A percentile compares a stretch with the other conserved stretches of the same genome.
phyloP scores from a whole-genome alignment of 2,329 filamentous ascomycete genomes.

The Talaromyces albobiverticillius region DNA sequence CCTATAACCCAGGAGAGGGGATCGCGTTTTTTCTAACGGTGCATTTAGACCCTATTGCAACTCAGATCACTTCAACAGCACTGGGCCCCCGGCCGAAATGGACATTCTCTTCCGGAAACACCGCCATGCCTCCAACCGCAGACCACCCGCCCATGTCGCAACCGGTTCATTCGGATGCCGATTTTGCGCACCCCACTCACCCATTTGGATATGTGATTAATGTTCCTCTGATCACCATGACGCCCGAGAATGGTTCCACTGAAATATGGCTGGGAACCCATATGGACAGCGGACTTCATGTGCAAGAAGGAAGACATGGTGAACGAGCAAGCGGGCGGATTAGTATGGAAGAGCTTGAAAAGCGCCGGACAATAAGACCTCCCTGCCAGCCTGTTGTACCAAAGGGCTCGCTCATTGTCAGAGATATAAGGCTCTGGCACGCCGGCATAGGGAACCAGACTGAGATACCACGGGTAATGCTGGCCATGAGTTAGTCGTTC shows the following conservation, averaged over 20 bases:
- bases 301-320: slow-evolving; percentile 56
- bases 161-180: slow-evolving; percentile 59
- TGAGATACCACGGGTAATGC: slow-evolving; percentile 53
- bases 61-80: slow-evolving; percentile 41
- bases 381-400: slow-evolving; percentile 51
- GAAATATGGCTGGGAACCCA: slow-evolving; percentile 61
- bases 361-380: slow-evolving; percentile 35
- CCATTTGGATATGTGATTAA: slow-evolving; percentile 58
- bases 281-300: slow-evolving; percentile 53
- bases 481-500: slow-evolving; percentile 46
- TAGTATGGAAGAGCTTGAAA: slow-evolving; percentile 26
- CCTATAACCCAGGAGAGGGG: slow-evolving; percentile 44
- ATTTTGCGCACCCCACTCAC: slow-evolving; percentile 54
- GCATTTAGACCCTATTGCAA: slow-evolving; percentile 31
- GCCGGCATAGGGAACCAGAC: slow-evolving; percentile 61
- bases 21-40: too few species aligned
- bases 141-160: slow-evolving; percentile 34
- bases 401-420: slow-evolving; percentile 27
- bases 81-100: slow-evolving; percentile 55
- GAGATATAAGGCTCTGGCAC: slow-evolving; percentile 61
- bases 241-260: slow-evolving; percentile 52
- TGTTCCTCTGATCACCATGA: slow-evolving; percentile 50
- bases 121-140: slow-evolving; percentile 51
- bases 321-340: slow-evolving; percentile 51
- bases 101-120: slow-evolving; percentile 59